phyloP scores from a whole-genome alignment of 163 green algal genomes.

The Prototheca stagnorum region DNA sequence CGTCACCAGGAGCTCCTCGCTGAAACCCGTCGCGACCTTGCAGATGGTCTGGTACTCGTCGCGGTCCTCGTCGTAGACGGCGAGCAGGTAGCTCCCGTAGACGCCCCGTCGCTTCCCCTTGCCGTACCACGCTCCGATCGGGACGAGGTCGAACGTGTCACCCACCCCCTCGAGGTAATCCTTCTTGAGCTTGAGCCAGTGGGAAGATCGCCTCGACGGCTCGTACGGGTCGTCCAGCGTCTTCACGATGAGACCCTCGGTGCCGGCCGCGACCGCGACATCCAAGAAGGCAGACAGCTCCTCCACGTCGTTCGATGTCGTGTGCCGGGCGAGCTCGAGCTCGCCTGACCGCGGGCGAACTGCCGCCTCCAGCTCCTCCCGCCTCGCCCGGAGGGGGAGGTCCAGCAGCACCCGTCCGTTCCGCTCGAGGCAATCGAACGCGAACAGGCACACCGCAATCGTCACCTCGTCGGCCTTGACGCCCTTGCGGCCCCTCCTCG shows the following conservation, averaged over 20 bases:
- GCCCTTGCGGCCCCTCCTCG: conserved; percentile 75
- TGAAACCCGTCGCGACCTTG: conserved; percentile 94
- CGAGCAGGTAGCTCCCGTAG: conserved; percentile 74
- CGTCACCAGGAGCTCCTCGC: conserved; percentile 63
- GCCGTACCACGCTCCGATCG: conserved; percentile 73
- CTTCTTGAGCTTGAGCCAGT: conserved; percentile 97
- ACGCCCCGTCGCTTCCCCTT: conserved; percentile 77
- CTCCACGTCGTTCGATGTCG: conserved; percentile 70
- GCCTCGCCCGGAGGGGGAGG: conserved; percentile 55
- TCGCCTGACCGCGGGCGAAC: conserved; percentile 46
- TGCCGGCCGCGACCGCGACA: conserved; percentile 67
- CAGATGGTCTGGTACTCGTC: conserved; percentile 75
- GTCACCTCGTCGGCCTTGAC: conserved; percentile 78
- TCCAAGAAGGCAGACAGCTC: conserved; percentile 84
- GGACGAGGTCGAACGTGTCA: conserved; percentile 87
- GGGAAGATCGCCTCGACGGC: conserved; percentile 59
- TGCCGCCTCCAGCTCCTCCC: conserved; percentile 49
- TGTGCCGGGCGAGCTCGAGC: conserved; percentile 63
- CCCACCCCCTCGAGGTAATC: conserved; percentile 91
- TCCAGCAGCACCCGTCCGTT: conserved; percentile 73
- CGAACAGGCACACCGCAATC: conserved; percentile 71
- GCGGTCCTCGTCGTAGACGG: conserved; percentile 57
- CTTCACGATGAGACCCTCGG: conserved; percentile 97
- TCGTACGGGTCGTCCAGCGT: conserved; percentile 76
- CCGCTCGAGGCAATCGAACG: conserved; percentile 93